Percentiles rank a stretch among this genome's conserved stretches.
Conservation (phyloP, 345 rosid species). For the Cochlearia excelsa region DNA sequence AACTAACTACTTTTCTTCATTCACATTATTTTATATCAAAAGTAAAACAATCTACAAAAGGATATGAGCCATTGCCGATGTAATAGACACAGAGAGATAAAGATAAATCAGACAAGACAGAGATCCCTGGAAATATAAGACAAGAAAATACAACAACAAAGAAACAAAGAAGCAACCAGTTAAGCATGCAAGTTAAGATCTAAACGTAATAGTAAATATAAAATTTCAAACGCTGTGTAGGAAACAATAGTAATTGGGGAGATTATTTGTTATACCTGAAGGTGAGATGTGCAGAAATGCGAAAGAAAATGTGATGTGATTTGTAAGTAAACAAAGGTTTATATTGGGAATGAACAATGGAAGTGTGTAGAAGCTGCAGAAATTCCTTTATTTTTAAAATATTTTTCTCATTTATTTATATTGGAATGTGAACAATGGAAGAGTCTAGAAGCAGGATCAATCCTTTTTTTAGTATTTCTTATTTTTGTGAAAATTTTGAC, state of each 20-base stretch:
- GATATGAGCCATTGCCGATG: constrained; percentile 63
- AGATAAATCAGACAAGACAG: constrained; percentile 4
- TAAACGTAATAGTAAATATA: background rate
- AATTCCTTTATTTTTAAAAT: no score
- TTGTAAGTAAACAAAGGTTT: no score
- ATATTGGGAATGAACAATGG: no score
- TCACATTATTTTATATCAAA: background rate
- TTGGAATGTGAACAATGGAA: constrained; percentile 7
- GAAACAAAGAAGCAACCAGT: background rate
- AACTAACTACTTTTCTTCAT: background rate
- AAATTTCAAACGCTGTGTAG: no score
- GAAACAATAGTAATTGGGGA: background rate
- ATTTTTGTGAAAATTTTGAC: no score
- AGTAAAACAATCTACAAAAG: constrained; percentile 36
- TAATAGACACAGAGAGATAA: background rate
- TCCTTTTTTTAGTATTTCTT: no score
- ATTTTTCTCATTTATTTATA: background rate
- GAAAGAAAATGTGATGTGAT: background rate
- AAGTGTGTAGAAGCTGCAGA: no score
- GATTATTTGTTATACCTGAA: background rate
- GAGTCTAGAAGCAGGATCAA: constrained; percentile 11
- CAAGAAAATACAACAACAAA: background rate
- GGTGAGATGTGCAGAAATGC: background rate
- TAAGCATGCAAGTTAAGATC: background rate
- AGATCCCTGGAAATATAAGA: constrained; percentile 28